phyloP scores from a whole-genome alignment of 495 filamentous ascomycete genomes.

The Neurospora sublineolata region DNA sequence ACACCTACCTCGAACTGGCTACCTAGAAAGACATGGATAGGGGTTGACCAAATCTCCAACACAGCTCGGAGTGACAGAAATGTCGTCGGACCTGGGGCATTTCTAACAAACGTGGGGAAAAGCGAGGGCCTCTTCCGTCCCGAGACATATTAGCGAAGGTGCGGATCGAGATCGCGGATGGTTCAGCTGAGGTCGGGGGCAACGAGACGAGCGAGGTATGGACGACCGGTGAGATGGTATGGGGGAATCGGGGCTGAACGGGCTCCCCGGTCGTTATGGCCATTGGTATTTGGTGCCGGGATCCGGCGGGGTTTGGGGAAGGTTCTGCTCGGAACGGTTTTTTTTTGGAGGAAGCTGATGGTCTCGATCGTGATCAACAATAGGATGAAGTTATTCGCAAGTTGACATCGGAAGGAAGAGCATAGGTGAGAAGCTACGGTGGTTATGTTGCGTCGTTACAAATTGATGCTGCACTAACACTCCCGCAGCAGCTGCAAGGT shows the following conservation, averaged over 20 bases:
- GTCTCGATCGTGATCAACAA: background rate
- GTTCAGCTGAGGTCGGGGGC: background rate
- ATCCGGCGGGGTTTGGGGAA: background rate
- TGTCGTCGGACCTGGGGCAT: background rate
- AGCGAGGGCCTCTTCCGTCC: background rate
- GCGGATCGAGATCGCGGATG: background rate
- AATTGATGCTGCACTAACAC: background rate
- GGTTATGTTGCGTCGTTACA: background rate
- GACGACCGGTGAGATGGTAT: background rate
- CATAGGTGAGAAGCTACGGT: background rate
- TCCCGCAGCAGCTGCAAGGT: fast-evolving
- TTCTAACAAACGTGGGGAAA: background rate
- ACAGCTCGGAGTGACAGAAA: background rate
- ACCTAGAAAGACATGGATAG: background rate
- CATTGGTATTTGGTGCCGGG: background rate
- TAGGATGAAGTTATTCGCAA: background rate
- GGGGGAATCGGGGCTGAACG: background rate
- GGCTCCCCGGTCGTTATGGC: background rate
- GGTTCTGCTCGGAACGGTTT: background rate
- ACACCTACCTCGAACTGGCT: background rate
- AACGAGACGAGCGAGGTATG: background rate
- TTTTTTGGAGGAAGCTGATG: background rate
- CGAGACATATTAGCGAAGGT: background rate
- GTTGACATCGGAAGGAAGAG: background rate
- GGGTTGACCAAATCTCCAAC: background rate